Conservation (phyloP, 2,329 filamentous ascomycete species). For the Aspergillus jensenii region DNA sequence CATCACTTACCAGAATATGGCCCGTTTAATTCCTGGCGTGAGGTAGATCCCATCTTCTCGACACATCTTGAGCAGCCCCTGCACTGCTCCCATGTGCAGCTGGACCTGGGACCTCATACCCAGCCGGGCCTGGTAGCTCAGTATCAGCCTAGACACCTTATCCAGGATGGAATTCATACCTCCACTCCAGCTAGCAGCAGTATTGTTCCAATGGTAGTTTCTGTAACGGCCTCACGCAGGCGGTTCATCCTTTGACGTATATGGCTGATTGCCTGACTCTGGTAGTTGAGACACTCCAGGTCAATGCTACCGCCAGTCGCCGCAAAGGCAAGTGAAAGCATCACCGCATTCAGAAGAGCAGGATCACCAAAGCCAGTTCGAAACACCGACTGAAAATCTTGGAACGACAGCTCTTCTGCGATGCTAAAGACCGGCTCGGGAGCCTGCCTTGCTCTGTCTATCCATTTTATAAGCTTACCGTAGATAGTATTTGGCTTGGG, state of each 20-base stretch:
- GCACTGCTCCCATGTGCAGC: constrained; percentile 6
- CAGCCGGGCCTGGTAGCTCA: neutral
- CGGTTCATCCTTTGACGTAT: constrained; percentile 4
- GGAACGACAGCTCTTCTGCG: constrained; percentile 5
- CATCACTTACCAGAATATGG: neutral
- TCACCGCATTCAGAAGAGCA: constrained; percentile 4
- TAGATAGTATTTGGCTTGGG: too few species aligned
- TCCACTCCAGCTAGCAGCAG: neutral
- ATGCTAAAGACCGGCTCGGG: constrained; percentile 9
- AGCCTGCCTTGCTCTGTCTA: neutral
- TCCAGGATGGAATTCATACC: neutral
- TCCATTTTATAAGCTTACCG: too few species aligned
- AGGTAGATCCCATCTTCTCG: neutral
- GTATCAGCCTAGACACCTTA: too few species aligned
- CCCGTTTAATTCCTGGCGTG: constrained; percentile 2
- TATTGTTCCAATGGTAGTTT: constrained; percentile 3
- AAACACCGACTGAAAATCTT: constrained; percentile 4
- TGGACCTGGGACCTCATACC: neutral
- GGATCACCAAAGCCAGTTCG: constrained; percentile 1
- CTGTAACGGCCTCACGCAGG: neutral
- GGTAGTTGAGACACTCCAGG: constrained; percentile 1
- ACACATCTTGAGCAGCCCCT: neutral
- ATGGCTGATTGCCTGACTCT: constrained; percentile 2
- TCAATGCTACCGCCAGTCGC: neutral
- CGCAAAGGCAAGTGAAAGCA: neutral